Evolutionary conservation across 2,329 filamentous ascomycete species (phyloP).

Genomic region (Tolypocladium guangdongense): DNA sequence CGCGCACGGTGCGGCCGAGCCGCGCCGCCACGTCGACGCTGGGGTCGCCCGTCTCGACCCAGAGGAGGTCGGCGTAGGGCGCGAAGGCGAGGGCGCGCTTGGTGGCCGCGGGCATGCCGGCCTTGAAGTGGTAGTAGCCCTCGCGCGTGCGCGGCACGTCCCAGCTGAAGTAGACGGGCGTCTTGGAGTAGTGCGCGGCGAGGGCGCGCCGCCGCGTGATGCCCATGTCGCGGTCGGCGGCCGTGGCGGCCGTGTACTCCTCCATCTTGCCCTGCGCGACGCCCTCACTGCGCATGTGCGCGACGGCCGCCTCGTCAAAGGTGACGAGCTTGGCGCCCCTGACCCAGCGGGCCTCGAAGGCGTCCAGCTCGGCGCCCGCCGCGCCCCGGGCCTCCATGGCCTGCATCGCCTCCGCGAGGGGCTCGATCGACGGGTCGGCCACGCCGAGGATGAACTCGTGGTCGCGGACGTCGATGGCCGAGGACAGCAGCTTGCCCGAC

Average conservation of each 20-base stretch:
- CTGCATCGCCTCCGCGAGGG: constrained; percentile 80
- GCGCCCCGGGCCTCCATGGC: constrained; percentile 78
- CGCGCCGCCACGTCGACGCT: constrained; percentile 64
- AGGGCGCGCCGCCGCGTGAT: constrained; percentile 66
- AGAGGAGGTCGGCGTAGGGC: constrained; percentile 87
- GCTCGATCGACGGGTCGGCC: constrained; percentile 59
- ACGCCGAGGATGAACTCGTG: constrained; percentile 95
- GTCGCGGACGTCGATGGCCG: constrained; percentile 84
- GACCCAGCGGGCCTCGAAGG: constrained; percentile 79
- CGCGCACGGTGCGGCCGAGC: constrained; percentile 68
- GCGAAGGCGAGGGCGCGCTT: constrained; percentile 89
- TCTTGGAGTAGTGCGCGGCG: constrained; percentile 54
- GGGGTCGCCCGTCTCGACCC: constrained; percentile 93
- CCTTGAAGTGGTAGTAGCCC: constrained; percentile 84
- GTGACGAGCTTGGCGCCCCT: constrained; percentile 75
- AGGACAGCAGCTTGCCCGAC: constrained; percentile 81
- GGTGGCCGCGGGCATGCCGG: constrained; percentile 75
- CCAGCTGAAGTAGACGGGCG: constrained; percentile 73
- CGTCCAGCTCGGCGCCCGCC: constrained; percentile 68
- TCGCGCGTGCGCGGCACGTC: constrained; percentile 88
- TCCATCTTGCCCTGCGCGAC: constrained; percentile 53
- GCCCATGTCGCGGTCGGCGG: constrained; percentile 60
- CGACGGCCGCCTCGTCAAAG: constrained; percentile 81
- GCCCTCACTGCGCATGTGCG: constrained; percentile 59
- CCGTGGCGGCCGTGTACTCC: constrained; percentile 53